A percentile compares a stretch with the other conserved stretches of the same genome.
These are phyloP conservation scores for Pyronema domesticum DNA, from an alignment of 495 filamentous ascomycete genomes.

Conservation along the genomic window DNA sequence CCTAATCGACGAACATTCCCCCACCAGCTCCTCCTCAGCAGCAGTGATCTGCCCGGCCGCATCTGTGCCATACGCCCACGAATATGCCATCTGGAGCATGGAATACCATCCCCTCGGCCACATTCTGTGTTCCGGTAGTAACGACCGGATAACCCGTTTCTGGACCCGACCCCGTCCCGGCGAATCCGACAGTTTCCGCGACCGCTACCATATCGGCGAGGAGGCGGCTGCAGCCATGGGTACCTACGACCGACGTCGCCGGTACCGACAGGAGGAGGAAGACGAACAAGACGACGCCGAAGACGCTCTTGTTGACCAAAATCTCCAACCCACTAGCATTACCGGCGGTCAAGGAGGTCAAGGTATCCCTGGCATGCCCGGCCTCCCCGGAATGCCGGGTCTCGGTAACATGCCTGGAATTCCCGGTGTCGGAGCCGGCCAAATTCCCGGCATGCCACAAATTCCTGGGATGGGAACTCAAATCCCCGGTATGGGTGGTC, in stretches of 20 bases:
- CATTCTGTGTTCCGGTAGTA: constrained; percentile 94
- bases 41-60: constrained; percentile 83
- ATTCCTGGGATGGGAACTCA: constrained; percentile 34
- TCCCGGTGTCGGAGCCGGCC: too few species aligned
- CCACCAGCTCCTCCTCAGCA: constrained; percentile 49
- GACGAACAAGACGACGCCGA: constrained; percentile 83
- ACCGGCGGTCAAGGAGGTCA: too few species aligned
- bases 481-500: constrained; percentile 6
- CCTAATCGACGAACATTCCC: constrained; percentile 61
- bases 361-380: too few species aligned
- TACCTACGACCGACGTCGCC: constrained; percentile 66
- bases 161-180: constrained; percentile 83
- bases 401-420: too few species aligned
- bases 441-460: too few species aligned
- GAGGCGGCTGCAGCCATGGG: constrained; percentile 82
- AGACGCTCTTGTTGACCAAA: constrained; percentile 86
- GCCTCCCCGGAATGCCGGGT: too few species aligned
- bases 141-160: constrained; percentile 90
- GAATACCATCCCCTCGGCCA: constrained; percentile 96
- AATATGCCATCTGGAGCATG: constrained; percentile 86
- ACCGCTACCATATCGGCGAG: constrained; percentile 88
- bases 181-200: constrained; percentile 63
- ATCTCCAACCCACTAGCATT: constrained; percentile 15
- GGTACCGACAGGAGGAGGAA: constrained; percentile 73
- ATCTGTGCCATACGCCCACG: constrained; percentile 67